Percentiles rank a stretch among this genome's conserved stretches.
Conservation (phyloP, 768 basidiomycete genomes). For the Suillus americanus region DNA sequence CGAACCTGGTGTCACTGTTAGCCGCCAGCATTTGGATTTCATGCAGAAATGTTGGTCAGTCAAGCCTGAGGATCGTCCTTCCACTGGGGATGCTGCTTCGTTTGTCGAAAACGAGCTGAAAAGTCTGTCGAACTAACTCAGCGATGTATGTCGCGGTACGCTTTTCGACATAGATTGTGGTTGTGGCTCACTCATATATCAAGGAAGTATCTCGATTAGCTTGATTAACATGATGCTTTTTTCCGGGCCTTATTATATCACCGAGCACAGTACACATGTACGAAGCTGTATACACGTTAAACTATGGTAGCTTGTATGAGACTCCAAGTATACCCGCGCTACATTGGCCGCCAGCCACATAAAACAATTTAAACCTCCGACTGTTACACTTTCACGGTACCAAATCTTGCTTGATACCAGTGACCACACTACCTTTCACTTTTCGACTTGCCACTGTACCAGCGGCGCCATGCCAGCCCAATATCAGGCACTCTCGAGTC, state of each 20-base stretch:
- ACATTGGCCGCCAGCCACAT: too few relatives aligned
- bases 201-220: not conserved
- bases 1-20: not conserved
- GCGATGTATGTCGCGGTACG: too few relatives aligned
- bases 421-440: not conserved
- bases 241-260: too few relatives aligned
- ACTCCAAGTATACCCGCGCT: too few relatives aligned
- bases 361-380: not conserved
- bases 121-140: not conserved
- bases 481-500: not conserved
- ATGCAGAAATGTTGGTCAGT: not conserved
- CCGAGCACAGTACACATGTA: not conserved
- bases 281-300: not conserved
- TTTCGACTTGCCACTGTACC: not conserved
- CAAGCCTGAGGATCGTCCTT: not conserved
- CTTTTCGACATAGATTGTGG: not conserved
- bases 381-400: not conserved
- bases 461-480: not conserved
- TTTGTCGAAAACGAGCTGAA: not conserved
- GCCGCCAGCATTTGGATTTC: not conserved
- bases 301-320: not conserved
- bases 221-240: not conserved
- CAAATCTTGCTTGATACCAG: not conserved
- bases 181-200: not conserved
- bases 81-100: not conserved